Conservation (phyloP, 345 rosid genomes). For the Eucalyptus regnans region DNA sequence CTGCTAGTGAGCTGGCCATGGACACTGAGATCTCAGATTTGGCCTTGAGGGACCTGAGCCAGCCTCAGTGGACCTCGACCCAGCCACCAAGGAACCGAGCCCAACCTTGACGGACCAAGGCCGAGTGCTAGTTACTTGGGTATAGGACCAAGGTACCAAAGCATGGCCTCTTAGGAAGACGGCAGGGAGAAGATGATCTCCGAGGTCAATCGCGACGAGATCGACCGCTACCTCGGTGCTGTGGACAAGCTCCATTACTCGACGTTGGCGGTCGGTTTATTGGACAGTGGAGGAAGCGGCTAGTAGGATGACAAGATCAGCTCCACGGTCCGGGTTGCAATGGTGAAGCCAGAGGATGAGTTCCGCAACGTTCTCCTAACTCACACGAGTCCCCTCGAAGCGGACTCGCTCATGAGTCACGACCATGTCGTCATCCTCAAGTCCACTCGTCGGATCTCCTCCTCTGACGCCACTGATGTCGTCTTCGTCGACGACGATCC, state of each 20-base stretch:
- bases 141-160: neutral
- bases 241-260: slow-evolving; percentile 71
- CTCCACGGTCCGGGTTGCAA: slow-evolving; percentile 71
- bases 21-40: neutral
- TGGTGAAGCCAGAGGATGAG: slow-evolving; percentile 97
- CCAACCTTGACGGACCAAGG: neutral
- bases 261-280: slow-evolving; percentile 20
- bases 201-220: slow-evolving; percentile 48
- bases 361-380: slow-evolving; percentile 57
- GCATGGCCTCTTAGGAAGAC: slow-evolving; percentile 46
- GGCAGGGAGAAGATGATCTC: slow-evolving; percentile 78
- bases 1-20: rapidly evolving
- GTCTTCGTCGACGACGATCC: neutral
- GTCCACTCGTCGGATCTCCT: slow-evolving; percentile 14
- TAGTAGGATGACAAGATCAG: slow-evolving; percentile 16
- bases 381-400: slow-evolving; percentile 46
- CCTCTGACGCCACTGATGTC: neutral
- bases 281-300: neutral
- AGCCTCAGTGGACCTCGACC: neutral
- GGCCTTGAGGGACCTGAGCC: neutral
- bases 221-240: slow-evolving; percentile 58
- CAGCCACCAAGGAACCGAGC: neutral
- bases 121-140: neutral
- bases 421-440: neutral
- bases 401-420: slow-evolving; percentile 16